Evolutionary conservation across 2,329 filamentous ascomycete species (phyloP).

Genomic region (Fusarium albosuccineum): DNA sequence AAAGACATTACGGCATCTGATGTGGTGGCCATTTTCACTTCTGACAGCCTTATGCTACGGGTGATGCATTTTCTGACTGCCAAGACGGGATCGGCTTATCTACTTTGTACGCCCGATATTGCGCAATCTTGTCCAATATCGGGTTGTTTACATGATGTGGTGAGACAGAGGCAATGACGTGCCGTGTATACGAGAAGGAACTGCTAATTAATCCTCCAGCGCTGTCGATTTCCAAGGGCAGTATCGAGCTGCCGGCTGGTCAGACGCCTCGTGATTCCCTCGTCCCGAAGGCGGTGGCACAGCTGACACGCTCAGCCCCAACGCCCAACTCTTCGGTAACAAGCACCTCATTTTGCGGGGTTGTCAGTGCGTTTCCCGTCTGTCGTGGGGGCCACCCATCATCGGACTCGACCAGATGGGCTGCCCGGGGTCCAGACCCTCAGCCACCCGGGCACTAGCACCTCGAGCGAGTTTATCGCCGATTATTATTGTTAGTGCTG

Average conservation of each 20-base stretch:
- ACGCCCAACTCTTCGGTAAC: conserved; percentile 11
- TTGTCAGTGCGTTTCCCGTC: conserved; percentile 11
- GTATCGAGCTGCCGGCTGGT: background rate
- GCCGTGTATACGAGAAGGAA: conserved; percentile 28
- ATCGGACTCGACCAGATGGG: conserved; percentile 3
- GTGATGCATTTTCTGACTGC: conserved; percentile 9
- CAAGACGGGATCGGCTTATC: background rate
- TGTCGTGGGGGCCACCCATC: background rate
- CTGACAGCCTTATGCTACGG: conserved; percentile 1
- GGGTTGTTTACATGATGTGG: background rate
- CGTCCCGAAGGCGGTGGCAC: conserved; percentile 21
- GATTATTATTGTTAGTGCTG: conserved; percentile 20
- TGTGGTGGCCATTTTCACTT: background rate
- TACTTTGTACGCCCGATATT: background rate
- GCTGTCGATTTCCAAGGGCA: background rate
- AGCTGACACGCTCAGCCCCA: conserved; percentile 30
- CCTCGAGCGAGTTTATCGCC: background rate
- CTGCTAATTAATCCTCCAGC: background rate
- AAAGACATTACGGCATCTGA: conserved; percentile 1
- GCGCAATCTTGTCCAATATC: background rate
- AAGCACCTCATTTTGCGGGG: conserved; percentile 12
- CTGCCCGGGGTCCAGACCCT: conserved; percentile 11
- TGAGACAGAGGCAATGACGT: background rate
- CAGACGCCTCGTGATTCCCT: conserved; percentile 1
- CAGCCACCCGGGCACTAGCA: conserved; percentile 15